phyloP scores from a whole-genome alignment of 2,329 filamentous ascomycete species.

The Neofusicoccum laricinum region DNA sequence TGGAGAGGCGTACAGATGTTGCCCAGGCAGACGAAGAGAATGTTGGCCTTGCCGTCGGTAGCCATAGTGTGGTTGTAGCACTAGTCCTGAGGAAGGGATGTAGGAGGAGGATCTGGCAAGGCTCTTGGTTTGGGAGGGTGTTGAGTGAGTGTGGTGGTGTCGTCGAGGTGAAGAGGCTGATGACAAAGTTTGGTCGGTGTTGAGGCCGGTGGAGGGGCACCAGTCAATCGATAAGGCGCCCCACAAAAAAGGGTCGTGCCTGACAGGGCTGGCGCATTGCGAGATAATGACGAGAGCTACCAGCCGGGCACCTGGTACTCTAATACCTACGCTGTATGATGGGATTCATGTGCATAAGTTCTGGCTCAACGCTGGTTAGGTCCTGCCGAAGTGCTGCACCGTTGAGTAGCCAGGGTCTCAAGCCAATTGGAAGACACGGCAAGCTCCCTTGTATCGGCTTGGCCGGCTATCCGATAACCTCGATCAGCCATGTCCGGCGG shows the following conservation, averaged over 20 bases:
- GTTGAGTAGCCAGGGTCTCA: background rate
- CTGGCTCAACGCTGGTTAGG: background rate
- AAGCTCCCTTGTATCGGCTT: background rate
- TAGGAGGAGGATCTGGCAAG: no score
- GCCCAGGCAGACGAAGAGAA: slow-evolving; percentile 93
- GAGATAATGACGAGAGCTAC: background rate
- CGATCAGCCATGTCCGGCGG: background rate
- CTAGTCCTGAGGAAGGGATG: background rate
- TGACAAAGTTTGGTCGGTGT: slow-evolving; percentile 1
- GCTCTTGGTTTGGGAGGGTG: background rate
- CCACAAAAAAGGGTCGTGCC: background rate
- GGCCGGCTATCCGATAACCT: background rate
- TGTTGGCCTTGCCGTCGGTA: slow-evolving; percentile 51
- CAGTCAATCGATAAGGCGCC: slow-evolving; percentile 3
- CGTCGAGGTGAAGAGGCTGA: background rate
- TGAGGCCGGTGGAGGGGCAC: background rate
- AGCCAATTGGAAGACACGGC: background rate
- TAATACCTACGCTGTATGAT: no score
- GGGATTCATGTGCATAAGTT: no score
- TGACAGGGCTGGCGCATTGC: background rate
- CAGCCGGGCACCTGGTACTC: no score
- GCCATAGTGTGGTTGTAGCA: background rate
- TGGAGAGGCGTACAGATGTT: slow-evolving; percentile 70
- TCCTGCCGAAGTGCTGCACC: background rate
- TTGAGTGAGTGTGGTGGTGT: background rate